phyloP scores from a whole-genome alignment of 768 basidiomycete genomes.

The Podaxis pistillaris region DNA sequence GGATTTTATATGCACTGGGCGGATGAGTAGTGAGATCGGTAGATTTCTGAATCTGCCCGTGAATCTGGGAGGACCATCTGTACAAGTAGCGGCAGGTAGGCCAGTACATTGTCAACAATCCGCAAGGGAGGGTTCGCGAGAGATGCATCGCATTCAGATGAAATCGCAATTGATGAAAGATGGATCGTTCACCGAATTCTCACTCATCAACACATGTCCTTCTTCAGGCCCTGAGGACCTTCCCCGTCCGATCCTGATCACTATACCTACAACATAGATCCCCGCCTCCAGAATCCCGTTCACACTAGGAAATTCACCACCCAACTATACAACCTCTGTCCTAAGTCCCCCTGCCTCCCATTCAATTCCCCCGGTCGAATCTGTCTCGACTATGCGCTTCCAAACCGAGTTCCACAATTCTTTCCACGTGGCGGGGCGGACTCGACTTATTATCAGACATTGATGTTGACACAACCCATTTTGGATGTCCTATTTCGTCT shows the following conservation, averaged over 20 bases:
- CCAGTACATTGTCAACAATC: constrained; percentile 27
- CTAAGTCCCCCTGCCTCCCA: not conserved
- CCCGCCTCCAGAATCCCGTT: constrained; percentile 22
- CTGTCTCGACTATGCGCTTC: not conserved
- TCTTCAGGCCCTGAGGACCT: not conserved
- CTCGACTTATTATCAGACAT: not conserved
- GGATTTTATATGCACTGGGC: constrained; percentile 13
- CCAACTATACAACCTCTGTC: constrained; percentile 11
- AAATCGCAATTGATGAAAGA: constrained; percentile 24
- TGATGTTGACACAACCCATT: constrained; percentile 14
- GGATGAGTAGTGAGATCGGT: constrained; percentile 9
- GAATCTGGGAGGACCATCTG: constrained; percentile 14
- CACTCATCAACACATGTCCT: constrained; percentile 17
- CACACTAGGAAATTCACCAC: not conserved
- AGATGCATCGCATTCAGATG: constrained; percentile 25
- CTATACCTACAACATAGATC: constrained; percentile 25
- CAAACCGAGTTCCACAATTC: constrained; percentile 16
- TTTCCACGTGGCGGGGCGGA: constrained; percentile 23
- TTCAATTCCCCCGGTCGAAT: not conserved
- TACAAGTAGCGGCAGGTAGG: constrained; percentile 12
- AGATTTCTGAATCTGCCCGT: constrained; percentile 12
- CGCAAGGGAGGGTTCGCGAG: constrained; percentile 33
- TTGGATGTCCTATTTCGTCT: constrained; percentile 16
- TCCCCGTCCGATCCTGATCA: constrained; percentile 10
- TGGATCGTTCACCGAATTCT: constrained; percentile 19